Conservation (phyloP, 495 filamentous ascomycete genomes). For the Ramalina intermedia region DNA sequence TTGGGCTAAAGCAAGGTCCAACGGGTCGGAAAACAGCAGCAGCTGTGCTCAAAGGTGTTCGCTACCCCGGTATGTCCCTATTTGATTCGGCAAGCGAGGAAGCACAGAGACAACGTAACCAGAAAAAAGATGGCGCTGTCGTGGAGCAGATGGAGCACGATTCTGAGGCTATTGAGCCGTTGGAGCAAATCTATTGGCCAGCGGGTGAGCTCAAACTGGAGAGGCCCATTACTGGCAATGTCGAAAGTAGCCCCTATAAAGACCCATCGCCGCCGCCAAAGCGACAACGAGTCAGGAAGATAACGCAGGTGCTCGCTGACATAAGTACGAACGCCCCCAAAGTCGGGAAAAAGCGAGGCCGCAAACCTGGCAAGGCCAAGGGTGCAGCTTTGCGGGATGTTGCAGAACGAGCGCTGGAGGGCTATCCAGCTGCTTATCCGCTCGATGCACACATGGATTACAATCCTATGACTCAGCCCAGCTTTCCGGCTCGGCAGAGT, state of each 20-base stretch:
- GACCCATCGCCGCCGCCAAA: constrained; percentile 31
- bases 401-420: background rate
- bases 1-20: background rate
- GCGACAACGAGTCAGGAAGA: constrained; percentile 13
- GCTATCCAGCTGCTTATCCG: background rate
- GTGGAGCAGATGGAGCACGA: constrained; percentile 55
- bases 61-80: constrained; percentile 74
- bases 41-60: constrained; percentile 54
- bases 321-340: constrained; percentile 6
- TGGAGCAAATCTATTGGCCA: constrained; percentile 50
- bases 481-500: background rate
- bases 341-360: background rate
- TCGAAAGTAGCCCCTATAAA: constrained; percentile 34
- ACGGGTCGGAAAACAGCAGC: background rate
- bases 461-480: background rate
- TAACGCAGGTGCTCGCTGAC: constrained; percentile 1
- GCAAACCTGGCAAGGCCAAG: constrained; percentile 5
- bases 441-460: background rate
- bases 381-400: constrained; percentile 1
- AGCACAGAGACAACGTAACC: constrained; percentile 69
- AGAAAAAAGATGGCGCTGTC: constrained; percentile 64
- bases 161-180: constrained; percentile 52
- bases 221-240: constrained; percentile 40
- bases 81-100: constrained; percentile 73
- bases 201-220: constrained; percentile 39